Base-by-base conservation (phyloP, 331 rosid species). In the Acacia concinna region DNA sequence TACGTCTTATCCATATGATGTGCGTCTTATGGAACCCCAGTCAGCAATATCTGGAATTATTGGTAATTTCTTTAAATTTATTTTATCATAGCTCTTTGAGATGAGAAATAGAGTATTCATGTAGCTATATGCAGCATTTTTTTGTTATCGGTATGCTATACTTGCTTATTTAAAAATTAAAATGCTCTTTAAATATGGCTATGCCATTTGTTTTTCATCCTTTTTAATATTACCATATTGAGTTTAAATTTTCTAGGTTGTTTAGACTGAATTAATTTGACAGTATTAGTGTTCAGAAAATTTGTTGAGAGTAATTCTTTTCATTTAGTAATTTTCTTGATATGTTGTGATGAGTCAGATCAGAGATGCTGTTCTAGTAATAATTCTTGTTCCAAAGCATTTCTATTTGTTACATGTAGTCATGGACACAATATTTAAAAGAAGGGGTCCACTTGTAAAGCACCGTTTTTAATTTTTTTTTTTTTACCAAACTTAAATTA, bases 21-120 rank as follows among this genome's bases (percentile, higher is more conserved):
- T 66, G 62, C 81, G 88, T 70, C 97, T 92, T 70, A 77, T 15
- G 54, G 91, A 87, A 80, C 94, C 98, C 67, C 96, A 91, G 71
- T 84, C 96, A 44, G 91, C 97, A 73, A 77, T 94, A 69, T 91
- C 97, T 64, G 94, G 94, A 86, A 86, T 86, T 52, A 35, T 92
- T 5, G 98, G 98, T 94, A 87, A 85, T 40, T 71, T 79, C 70
- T 78, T 8, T 78, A 71, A 27, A 41, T 69, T 46, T 69, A 56
- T 62, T 56, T 51, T 70, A 47, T n/a, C 46, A 30, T 32, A 27
- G 27, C 68, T 70, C 71, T 75, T 74, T 56, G 21, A 56, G 65
- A 66, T 49, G 15, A 63, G 56, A 82, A 79, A 41, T 28, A 15
- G 34, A 43, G 12, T 73, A 54, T 47, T 52, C 21, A 30, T 38